phyloP scores from a whole-genome alignment of 139 green algal genomes.

The Pseudopediastrum boryanum region DNA sequence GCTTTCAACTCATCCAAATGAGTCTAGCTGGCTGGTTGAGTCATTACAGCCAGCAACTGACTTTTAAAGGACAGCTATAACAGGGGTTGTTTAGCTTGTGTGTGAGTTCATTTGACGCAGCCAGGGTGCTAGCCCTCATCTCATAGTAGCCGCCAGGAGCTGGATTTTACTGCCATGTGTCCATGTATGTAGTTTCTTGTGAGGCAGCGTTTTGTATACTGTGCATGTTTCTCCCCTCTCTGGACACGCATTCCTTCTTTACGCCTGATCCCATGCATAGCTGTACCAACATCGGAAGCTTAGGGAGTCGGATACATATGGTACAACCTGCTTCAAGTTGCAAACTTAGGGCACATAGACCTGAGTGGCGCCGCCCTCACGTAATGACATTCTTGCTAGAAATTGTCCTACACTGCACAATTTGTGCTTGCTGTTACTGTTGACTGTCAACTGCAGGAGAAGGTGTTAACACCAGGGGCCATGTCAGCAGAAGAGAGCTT shows the following conservation, averaged over 20 bases:
- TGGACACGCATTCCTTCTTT: too few relatives aligned
- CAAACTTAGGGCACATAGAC: too few relatives aligned
- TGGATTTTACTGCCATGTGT: neutral
- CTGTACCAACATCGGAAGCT: too few relatives aligned
- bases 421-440: slow-evolving; percentile 12
- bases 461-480: slow-evolving; percentile 33
- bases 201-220: too few relatives aligned
- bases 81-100: neutral
- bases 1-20: neutral
- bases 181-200: neutral
- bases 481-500: slow-evolving; percentile 46
- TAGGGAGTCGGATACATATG: too few relatives aligned
- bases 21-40: neutral
- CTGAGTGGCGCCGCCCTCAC: too few relatives aligned
- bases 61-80: neutral
- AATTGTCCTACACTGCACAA: too few relatives aligned
- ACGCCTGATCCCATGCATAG: too few relatives aligned
- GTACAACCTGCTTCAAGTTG: too few relatives aligned
- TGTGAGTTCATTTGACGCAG: neutral
- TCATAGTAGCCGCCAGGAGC: neutral
- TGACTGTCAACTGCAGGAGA: slow-evolving; percentile 8
- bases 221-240: too few relatives aligned
- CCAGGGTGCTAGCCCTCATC: neutral
- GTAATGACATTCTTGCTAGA: too few relatives aligned
- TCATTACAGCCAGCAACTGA: neutral